A percentile compares a stretch with the other conserved stretches of the same genome.
These are phyloP conservation scores for Diutina catenulata DNA, from an alignment of 1,139 yeast genomes.

Conservation along the genomic window DNA sequence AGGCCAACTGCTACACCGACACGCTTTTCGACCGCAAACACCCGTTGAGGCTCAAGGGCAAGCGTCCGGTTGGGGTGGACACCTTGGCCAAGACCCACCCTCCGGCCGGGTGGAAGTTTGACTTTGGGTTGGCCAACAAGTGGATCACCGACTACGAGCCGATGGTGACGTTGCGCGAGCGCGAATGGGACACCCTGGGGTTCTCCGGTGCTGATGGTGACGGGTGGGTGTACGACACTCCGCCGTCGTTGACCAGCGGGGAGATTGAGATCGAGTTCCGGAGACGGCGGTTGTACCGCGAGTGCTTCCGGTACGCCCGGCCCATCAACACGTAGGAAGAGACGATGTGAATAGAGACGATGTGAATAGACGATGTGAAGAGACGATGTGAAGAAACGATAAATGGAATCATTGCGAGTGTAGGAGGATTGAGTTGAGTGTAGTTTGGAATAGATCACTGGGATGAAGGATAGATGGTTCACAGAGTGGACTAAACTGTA, in stretches of 20 bases:
- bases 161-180: constrained; percentile 37
- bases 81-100: constrained; percentile 46
- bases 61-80: constrained; percentile 53
- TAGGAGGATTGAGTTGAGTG: no score
- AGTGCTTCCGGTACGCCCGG: constrained; percentile 10
- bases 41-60: constrained; percentile 40
- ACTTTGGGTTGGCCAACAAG: constrained; percentile 34
- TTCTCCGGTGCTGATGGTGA: constrained; percentile 29
- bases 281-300: constrained; percentile 10
- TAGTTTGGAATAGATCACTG: no score
- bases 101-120: constrained; percentile 70
- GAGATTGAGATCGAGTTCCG: constrained; percentile 8
- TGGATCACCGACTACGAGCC: constrained; percentile 61
- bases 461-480: no score
- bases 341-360: no score
- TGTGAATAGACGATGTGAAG: no score
- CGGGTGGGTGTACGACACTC: constrained; percentile 31
- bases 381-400: no score
- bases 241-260: not conserved
- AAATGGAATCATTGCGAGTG: no score
- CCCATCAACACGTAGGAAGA: no score
- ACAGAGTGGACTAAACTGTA: no score
- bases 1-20: constrained; percentile 21
- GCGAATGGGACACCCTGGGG: constrained; percentile 17
- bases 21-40: constrained; percentile 42